Evolutionary conservation across 768 basidiomycete genomes (phyloP).

Genomic region (Gyrodon lividus): DNA sequence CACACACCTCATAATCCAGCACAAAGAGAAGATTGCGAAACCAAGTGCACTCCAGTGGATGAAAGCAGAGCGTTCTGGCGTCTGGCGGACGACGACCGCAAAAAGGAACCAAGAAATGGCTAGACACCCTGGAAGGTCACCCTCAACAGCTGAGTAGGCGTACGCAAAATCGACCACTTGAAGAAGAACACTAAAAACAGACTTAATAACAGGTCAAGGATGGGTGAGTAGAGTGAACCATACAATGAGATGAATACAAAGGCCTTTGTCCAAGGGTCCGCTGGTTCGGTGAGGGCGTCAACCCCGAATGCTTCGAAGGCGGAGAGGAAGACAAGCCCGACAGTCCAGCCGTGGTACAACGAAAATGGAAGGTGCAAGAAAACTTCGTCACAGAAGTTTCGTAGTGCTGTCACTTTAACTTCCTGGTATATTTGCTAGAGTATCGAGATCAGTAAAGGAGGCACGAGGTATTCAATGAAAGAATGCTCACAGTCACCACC

Average conservation of each 20-base stretch:
- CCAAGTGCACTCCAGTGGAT: slow-evolving; percentile 68
- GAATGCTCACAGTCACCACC: slow-evolving; percentile 45
- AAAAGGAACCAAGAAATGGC: slow-evolving; percentile 67
- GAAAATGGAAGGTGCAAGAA: slow-evolving; percentile 76
- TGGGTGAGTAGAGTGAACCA: slow-evolving; percentile 5
- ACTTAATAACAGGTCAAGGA: neutral
- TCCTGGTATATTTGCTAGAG: slow-evolving; percentile 61
- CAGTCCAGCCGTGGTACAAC: slow-evolving; percentile 64
- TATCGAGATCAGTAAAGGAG: slow-evolving; percentile 1
- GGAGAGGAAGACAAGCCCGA: slow-evolving; percentile 50
- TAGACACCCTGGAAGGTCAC: slow-evolving; percentile 67
- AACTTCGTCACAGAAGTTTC: slow-evolving; percentile 53
- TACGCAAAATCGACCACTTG: slow-evolving; percentile 60
- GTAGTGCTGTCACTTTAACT: slow-evolving; percentile 54
- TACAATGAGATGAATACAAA: slow-evolving; percentile 61
- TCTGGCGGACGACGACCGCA: slow-evolving; percentile 59
- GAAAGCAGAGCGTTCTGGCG: slow-evolving; percentile 43
- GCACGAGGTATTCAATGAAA: slow-evolving; percentile 10
- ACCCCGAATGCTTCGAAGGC: slow-evolving; percentile 63
- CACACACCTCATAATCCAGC: slow-evolving; percentile 60
- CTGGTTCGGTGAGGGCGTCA: slow-evolving; percentile 49
- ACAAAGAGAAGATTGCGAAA: slow-evolving; percentile 59
- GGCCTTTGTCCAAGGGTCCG: slow-evolving; percentile 59
- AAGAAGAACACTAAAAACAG: slow-evolving; percentile 45
- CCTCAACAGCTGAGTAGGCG: slow-evolving; percentile 61